phyloP scores from a whole-genome alignment of 495 filamentous ascomycete species.

The Neurospora terricola region DNA sequence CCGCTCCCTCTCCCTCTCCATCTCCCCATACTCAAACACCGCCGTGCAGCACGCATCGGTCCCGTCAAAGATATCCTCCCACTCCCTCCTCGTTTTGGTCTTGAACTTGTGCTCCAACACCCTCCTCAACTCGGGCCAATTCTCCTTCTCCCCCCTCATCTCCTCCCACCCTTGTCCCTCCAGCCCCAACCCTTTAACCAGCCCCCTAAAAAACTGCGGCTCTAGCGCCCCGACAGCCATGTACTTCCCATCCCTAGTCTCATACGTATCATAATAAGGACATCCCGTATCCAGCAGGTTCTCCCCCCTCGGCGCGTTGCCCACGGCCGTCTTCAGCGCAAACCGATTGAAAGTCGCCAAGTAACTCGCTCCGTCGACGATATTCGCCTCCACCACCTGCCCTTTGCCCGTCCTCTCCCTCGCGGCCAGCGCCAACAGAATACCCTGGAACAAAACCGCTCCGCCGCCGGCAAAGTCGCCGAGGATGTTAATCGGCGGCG shows the following conservation, averaged over 20 bases:
- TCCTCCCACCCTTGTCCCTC: conserved; percentile 40
- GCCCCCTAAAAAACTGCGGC: conserved; percentile 64
- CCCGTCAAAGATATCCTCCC: conserved; percentile 78
- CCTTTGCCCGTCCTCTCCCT: conserved; percentile 54
- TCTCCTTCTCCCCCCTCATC: conserved; percentile 42
- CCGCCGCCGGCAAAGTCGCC: conserved; percentile 91
- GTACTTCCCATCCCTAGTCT: conserved; percentile 69
- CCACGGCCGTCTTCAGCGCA: conserved; percentile 45
- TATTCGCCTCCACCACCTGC: conserved; percentile 88
- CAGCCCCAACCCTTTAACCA: conserved; percentile 58
- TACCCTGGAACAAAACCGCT: conserved; percentile 61
- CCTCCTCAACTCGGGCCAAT: conserved; percentile 55
- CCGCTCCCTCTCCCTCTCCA: conserved; percentile 44
- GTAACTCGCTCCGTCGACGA: conserved; percentile 83
- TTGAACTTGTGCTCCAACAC: conserved; percentile 57
- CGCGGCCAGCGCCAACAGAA: conserved; percentile 51
- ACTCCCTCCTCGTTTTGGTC: conserved; percentile 65
- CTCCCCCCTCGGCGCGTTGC: conserved; percentile 53
- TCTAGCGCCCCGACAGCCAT: conserved; percentile 91
- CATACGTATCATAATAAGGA: conserved; percentile 83
- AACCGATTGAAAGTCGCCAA: conserved; percentile 68
- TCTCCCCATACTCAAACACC: conserved; percentile 63
- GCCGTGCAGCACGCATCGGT: conserved; percentile 90
- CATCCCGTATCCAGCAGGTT: conserved; percentile 77
- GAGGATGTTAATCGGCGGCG: conserved; percentile 72